Base-by-base conservation (phyloP, 148 eudicot species). In the Suaeda aralocaspica region DNA sequence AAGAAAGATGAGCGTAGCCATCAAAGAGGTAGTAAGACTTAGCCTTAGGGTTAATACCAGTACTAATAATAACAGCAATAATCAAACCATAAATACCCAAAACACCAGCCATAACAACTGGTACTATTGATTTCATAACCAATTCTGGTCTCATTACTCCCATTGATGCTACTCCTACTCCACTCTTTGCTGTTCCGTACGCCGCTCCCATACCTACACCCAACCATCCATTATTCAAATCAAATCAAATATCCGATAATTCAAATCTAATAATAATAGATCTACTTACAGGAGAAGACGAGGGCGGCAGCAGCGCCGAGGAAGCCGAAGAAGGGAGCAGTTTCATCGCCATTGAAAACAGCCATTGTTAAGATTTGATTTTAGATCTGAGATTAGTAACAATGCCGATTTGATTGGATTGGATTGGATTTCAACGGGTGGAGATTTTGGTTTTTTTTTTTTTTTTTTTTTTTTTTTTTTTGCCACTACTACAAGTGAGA, bases 41-140 rank as follows among this genome's bases (percentile, higher is more conserved):
- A 12, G 92, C 87, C 85, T 88, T 88, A 30, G 92, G 92, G 82
- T 88, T 88, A 72, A 88, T 88, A 18, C 92, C 92, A 19, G 92
- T 88, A 77, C 92, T 88, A 21, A 88, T 88, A 41, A 88, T 88
- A 44, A 88, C 92, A 77, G 92, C 92, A 66, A 88, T 88, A 78
- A 88, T 88, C 81, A 88, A 76, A 0, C 92, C 92, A 53, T 88
- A 88, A 30, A 88, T 88, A 80, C 92, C 92, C 82, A 88, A 82
- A 33, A 88, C 92, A 58, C 92, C 92, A 55, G 92, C 92, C 92
- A 88, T 88, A 83, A 88, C 92, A 53, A 88, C 92, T 6, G 92
- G 92, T 1, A 88, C 92, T n/a, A 88, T 88, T 36, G 92, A 88
- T 74, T 88, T 88, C 92, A 88, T 88, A 58, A 88, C 92, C 83